phyloP scores from a whole-genome alignment of 257 asterid genomes.

The Solanum dulcamara region DNA sequence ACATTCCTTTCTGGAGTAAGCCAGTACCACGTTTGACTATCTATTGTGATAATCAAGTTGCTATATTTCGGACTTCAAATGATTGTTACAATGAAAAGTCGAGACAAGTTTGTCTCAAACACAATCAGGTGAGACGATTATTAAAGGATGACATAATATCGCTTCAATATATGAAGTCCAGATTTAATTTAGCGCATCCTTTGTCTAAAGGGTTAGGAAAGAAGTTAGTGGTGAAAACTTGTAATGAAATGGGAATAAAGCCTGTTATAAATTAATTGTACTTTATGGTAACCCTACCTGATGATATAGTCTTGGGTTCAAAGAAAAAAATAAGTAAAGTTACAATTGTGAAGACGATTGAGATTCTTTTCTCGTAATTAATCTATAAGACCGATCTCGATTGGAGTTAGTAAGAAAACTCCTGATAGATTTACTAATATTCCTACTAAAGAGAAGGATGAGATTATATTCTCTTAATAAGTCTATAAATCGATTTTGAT shows the following conservation, averaged over 20 bases:
- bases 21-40: not conserved
- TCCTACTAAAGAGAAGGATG: not conserved
- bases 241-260: too few relatives aligned
- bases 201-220: too few relatives aligned
- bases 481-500: not conserved
- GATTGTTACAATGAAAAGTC: not conserved
- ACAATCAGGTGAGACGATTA: not conserved
- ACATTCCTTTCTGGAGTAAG: not conserved
- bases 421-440: not conserved
- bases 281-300: too few relatives aligned
- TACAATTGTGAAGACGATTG: too few relatives aligned
- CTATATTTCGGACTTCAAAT: not conserved
- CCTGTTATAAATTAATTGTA: too few relatives aligned
- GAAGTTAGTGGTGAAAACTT: too few relatives aligned
- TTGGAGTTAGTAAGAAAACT: not conserved
- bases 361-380: not conserved
- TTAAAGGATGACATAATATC: not conserved
- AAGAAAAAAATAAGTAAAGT: too few relatives aligned
- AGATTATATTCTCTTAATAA: not conserved
- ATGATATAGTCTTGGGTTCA: too few relatives aligned
- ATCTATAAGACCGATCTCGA: not conserved
- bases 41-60: too few relatives aligned
- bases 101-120: not conserved
- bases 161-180: too few relatives aligned
- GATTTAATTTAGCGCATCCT: too few relatives aligned